phyloP scores from a whole-genome alignment of 805 yeast species.

The Yamadazyma insecticola region DNA sequence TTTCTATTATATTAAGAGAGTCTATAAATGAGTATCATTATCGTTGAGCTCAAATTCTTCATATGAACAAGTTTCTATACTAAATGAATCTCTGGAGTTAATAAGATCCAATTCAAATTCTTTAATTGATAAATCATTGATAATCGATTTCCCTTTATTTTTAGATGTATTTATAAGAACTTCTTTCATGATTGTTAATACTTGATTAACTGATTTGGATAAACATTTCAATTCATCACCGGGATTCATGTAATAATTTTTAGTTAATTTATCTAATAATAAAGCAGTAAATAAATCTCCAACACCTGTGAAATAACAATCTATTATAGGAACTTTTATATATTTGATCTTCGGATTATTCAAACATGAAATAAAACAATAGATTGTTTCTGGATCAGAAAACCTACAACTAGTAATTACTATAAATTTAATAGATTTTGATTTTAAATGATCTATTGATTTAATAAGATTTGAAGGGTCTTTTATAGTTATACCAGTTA shows the following conservation, averaged over 20 bases:
- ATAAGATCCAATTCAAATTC: constrained; percentile 69
- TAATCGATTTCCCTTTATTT: constrained; percentile 26
- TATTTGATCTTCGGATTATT: constrained; percentile 14
- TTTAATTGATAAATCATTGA: constrained; percentile 61
- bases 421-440: constrained; percentile 51
- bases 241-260: constrained; percentile 8
- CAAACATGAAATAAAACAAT: constrained; percentile 21
- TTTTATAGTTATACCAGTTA: constrained; percentile 49
- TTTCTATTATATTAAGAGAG: background rate
- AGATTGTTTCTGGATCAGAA: constrained; percentile 12
- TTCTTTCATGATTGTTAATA: constrained; percentile 48
- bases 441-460: constrained; percentile 51
- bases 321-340: constrained; percentile 56
- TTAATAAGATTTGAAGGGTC: constrained; percentile 30
- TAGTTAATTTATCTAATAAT: constrained; percentile 56
- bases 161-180: constrained; percentile 47
- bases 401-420: constrained; percentile 52
- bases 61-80: constrained; percentile 4
- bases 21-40: no score
- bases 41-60: constrained; percentile 2
- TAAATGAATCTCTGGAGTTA: constrained; percentile 46
- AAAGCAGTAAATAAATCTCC: constrained; percentile 89
- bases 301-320: constrained; percentile 89
- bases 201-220: constrained; percentile 48
- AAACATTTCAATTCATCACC: constrained; percentile 8